Evolutionary conservation across 1,284 basidiomycete species (phyloP), one percentile per base, ranked within the genome.

Genomic region (Polyporus tsugae): DNA sequence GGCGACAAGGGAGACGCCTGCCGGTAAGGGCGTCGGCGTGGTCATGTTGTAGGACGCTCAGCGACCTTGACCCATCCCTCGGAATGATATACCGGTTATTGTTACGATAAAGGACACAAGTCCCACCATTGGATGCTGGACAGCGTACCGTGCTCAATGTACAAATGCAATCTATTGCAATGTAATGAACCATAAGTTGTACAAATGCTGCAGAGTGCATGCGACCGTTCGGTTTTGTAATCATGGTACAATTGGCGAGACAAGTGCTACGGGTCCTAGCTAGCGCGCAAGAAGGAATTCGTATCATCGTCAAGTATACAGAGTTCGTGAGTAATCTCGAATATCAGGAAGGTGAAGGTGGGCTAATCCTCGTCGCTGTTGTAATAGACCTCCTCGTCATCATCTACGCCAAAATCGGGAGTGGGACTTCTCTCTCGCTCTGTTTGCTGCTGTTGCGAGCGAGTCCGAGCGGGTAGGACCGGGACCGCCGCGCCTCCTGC

Each of bases 391-490:
- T 91, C 90, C 69, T 83, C 81, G 38, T 93, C 92, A 52, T 91
- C 89, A 69, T 92, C 91, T 19, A 94, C 89, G 42, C 91, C 91
- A 83, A 87, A 93, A 72, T 93, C 92, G 33, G 91, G 91, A 7
- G 90, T 86, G 15, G 90, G 91, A 75, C 90, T 92, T 64, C 89
- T 83, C 73, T 79, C 71, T 65, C 78, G 77, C 70, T 80, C 76
- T 67, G 80, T 81, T 46, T 78, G 75, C 65, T 82, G 82, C 52
- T 77, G 69, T 22, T 39, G 62, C 15, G 36, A 17, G 25, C 78
- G 75, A 22, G 75, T 71, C 63, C 84, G 80, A 63, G 82, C 81
- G 4, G 85, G 83, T 10, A 80, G 65, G 65, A 82, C 79, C 22
- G 88, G 86, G 19, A 87, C 80, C 6, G 81, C 77, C 13, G 88